Percentiles rank a stretch among this genome's conserved stretches.
Conservation (phyloP, 805 yeast species). For the Teunomyces stri region DNA sequence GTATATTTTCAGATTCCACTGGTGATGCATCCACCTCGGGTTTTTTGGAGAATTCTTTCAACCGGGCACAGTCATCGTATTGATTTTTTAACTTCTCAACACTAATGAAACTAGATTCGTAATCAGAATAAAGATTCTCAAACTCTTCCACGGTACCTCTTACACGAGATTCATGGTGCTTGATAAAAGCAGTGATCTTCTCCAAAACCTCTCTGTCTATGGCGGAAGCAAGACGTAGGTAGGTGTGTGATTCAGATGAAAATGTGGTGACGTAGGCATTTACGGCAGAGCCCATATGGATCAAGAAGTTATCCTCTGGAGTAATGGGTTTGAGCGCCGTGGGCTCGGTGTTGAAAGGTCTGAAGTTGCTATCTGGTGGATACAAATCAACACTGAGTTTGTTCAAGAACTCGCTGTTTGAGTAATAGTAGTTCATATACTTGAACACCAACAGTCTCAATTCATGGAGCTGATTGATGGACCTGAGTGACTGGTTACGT, state of each 20-base stretch:
- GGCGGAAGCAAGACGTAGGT: constrained; percentile 26
- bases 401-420: constrained; percentile 33
- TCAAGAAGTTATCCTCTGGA: background rate
- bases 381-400: constrained; percentile 15
- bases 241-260: constrained; percentile 20
- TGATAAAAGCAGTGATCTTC: constrained; percentile 32
- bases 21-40: constrained; percentile 1
- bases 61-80: constrained; percentile 27
- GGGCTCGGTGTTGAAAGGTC: background rate
- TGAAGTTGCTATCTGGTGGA: background rate
- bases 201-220: constrained; percentile 36
- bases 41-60: constrained; percentile 29
- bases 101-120: constrained; percentile 19
- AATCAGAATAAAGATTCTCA: constrained; percentile 22
- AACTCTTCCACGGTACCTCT: constrained; percentile 20
- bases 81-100: constrained; percentile 30
- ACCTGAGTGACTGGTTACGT: constrained; percentile 26
- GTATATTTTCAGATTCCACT: constrained; percentile 3
- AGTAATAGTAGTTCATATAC: constrained; percentile 34
- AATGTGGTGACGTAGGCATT: constrained; percentile 19
- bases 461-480: constrained; percentile 41
- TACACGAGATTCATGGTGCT: constrained; percentile 35
- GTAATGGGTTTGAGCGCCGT: background rate
- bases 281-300: constrained; percentile 8
- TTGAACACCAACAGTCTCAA: constrained; percentile 34